Conservation (phyloP, 2,329 filamentous ascomycete genomes). For the Alternaria solani region DNA sequence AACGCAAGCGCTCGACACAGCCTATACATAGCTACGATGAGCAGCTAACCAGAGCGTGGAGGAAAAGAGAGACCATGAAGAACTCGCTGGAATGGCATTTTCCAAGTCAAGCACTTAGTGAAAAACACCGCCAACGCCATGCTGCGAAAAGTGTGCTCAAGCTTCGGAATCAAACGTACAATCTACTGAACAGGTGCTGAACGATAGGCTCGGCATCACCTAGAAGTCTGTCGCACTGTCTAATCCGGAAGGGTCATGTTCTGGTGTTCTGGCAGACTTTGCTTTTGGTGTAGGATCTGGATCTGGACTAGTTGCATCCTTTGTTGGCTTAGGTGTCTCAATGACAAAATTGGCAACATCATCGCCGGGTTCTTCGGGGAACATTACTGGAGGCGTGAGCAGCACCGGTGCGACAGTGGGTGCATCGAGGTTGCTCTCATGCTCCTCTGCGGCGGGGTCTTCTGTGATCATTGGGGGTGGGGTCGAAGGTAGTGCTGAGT, state of each 20-base stretch:
- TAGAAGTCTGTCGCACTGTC: constrained; percentile 9
- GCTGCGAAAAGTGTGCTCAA: constrained; percentile 28
- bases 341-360: constrained; percentile 48
- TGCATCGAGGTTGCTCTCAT: constrained; percentile 31
- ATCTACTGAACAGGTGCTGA: constrained; percentile 6
- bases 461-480: constrained; percentile 54
- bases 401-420: constrained; percentile 42
- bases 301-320: constrained; percentile 45
- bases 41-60: not conserved
- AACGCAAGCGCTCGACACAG: not conserved
- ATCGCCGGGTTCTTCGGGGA: constrained; percentile 55
- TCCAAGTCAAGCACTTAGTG: constrained; percentile 46
- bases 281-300: constrained; percentile 52
- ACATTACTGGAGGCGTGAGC: constrained; percentile 62
- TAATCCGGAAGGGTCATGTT: constrained; percentile 1
- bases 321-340: constrained; percentile 51
- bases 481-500: constrained; percentile 46
- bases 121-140: constrained; percentile 49
- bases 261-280: constrained; percentile 12
- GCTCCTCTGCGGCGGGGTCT: constrained; percentile 49
- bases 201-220: not conserved
- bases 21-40: not conserved
- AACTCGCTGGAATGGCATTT: constrained; percentile 18
- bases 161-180: constrained; percentile 18
- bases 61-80: not conserved